phyloP scores from a whole-genome alignment of 2,329 filamentous ascomycete genomes.

The Trichoderma endophyticum region DNA sequence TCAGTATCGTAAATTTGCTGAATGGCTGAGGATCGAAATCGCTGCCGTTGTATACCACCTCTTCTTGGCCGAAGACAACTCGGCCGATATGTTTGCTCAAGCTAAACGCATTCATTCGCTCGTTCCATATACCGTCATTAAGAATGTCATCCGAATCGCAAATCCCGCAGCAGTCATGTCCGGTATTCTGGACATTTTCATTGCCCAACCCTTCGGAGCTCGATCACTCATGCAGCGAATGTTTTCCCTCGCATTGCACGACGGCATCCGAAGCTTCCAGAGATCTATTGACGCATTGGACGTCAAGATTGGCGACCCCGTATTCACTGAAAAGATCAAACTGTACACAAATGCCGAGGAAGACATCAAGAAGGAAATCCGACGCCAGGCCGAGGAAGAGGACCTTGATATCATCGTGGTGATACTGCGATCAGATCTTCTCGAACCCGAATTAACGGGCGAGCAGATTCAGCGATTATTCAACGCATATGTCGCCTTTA shows the following conservation, averaged over 20 bases:
- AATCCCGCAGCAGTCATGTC: slow-evolving; percentile 97
- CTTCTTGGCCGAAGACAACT: slow-evolving; percentile 97
- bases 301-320: slow-evolving; percentile 74
- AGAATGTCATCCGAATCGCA: slow-evolving; percentile 94
- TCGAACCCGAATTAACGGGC: slow-evolving; percentile 66
- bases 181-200: slow-evolving; percentile 89
- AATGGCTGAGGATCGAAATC: slow-evolving; percentile 96
- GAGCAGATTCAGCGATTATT: slow-evolving; percentile 81
- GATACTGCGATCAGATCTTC: slow-evolving; percentile 73
- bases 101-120: slow-evolving; percentile 91
- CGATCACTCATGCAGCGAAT: slow-evolving; percentile 91
- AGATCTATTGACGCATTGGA: slow-evolving; percentile 77
- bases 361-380: slow-evolving; percentile 68
- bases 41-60: slow-evolving; percentile 95
- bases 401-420: slow-evolving; percentile 82
- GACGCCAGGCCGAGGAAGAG: slow-evolving; percentile 69
- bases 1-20: slow-evolving; percentile 96
- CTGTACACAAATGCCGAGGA: slow-evolving; percentile 75
- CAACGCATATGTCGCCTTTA: slow-evolving; percentile 96
- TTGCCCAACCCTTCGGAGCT: slow-evolving; percentile 90
- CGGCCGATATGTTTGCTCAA: slow-evolving; percentile 91
- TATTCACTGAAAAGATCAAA: slow-evolving; percentile 78
- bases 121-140: slow-evolving; percentile 87
- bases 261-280: slow-evolving; percentile 84
- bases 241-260: slow-evolving; percentile 85